Evolutionary conservation across 2,329 filamentous ascomycete species (phyloP).

Genomic region (Metarhizium humberi): DNA sequence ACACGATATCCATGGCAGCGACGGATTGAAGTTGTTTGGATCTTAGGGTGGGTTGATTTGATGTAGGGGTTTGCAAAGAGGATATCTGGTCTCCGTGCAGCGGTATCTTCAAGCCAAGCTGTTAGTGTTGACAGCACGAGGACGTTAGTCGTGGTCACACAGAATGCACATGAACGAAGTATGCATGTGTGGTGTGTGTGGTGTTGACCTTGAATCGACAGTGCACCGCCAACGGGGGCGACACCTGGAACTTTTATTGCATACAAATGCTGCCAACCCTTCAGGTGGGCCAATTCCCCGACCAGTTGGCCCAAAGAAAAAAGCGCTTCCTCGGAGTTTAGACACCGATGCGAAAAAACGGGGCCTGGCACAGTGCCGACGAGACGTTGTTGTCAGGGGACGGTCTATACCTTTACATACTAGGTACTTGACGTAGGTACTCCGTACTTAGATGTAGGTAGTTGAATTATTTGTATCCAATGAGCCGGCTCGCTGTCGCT

Average conservation of each 20-base stretch:
- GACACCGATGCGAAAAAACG: background rate
- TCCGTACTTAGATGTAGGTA: too few species aligned
- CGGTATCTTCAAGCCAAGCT: too few species aligned
- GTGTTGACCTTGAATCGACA: background rate
- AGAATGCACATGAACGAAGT: background rate
- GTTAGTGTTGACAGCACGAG: background rate
- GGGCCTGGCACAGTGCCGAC: background rate
- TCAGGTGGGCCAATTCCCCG: background rate
- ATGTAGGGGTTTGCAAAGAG: background rate
- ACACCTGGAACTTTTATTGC: background rate
- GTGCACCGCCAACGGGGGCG: background rate
- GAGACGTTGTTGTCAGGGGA: background rate
- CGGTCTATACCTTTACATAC: background rate
- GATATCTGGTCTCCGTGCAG: too few species aligned
- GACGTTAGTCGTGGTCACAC: background rate
- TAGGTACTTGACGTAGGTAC: background rate
- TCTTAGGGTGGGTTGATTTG: background rate
- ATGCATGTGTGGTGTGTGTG: background rate
- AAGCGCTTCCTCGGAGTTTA: slow-evolving; percentile 1
- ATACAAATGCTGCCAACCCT: background rate
- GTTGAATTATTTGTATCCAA: too few species aligned
- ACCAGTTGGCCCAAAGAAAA: background rate
- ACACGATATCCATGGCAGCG: slow-evolving; percentile 76
- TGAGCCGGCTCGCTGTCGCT: too few species aligned
- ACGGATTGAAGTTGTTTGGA: background rate